Base-by-base conservation (phyloP, 2,329 filamentous ascomycete genomes). In the Xylariaceae sp. region DNA sequence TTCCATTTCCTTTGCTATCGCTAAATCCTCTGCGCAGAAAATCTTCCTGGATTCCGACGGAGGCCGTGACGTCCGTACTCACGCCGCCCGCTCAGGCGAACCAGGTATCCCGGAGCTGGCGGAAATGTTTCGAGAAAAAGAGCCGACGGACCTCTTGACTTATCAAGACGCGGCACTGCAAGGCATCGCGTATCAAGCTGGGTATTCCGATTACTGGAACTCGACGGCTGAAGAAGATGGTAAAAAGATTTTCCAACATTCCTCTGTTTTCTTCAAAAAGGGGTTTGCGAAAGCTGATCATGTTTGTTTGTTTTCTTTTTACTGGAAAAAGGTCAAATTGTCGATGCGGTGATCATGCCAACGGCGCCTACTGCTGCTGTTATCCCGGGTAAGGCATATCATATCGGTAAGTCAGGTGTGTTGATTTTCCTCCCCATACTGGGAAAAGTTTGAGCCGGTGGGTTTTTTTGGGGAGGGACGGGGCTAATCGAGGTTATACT, bases 181-280 rank as follows among this genome's bases (percentile, higher is more conserved):
- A 12, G 58, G 58, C 7, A 56, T 59, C 8, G 50, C 57, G 7
- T 80, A 76, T 48, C 80, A 84, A 61, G 79, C 79, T 55, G 68
- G 73, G 19, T 86, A 86, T 59, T 75, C 83, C 67, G 81, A 86
- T 50, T 86, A 84, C 63, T 85, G 81, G 83, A 84, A 84, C 57
- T 75, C 72, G 11, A 84, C 80, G 0, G 71, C 68, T 0, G 67
- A 72, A 3, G 46, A 72, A n/a, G 81, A 79, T 0, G 76, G 74
- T 30, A 80, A 70, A 2, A 34, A 8, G 19, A 19, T 19, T 19
- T 69, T 26, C 19, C 9, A 37, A 27, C 26, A 2, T 53, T 39
- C 1, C 59, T 61, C 26, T 60, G 2, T 37, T 11, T 34, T 34
- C 8, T 34, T 34, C 35, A 19, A 19, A 19, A 19, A 19, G 19